Percentiles rank a stretch among this genome's conserved stretches.
Evolutionary conservation across 108 stramenopile species (phyloP).

Genomic region (Poteriospumella lacustris): DNA sequence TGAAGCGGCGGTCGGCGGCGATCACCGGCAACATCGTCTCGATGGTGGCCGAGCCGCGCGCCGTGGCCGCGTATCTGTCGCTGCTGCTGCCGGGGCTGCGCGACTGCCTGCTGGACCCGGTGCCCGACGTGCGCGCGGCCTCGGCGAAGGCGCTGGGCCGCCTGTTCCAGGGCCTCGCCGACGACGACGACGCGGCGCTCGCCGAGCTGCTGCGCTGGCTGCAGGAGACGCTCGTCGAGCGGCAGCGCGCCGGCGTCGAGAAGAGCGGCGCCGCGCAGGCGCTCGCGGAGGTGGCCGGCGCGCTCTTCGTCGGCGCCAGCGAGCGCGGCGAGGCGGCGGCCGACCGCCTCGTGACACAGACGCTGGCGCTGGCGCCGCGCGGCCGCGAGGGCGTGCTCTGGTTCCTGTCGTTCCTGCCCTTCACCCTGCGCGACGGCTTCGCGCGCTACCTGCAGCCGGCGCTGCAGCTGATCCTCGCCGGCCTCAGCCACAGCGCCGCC

Average conservation of each 20-base stretch:
- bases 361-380: too few relatives aligned
- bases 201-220: slow-evolving; percentile 89
- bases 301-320: slow-evolving; percentile 26
- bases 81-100: slow-evolving; percentile 87
- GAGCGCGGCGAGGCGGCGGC: too few relatives aligned
- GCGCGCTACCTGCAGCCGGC: slow-evolving; percentile 70
- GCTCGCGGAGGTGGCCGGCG: slow-evolving; percentile 71
- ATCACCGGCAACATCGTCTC: slow-evolving; percentile 98
- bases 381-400: slow-evolving; percentile 96
- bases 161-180: slow-evolving; percentile 75
- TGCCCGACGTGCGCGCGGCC: slow-evolving; percentile 86
- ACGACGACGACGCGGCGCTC: slow-evolving; percentile 70
- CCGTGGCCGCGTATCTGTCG: slow-evolving; percentile 92
- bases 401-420: slow-evolving; percentile 96
- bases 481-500: slow-evolving; percentile 90
- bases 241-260: slow-evolving; percentile 76
- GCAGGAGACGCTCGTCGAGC: slow-evolving; percentile 69
- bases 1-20: slow-evolving; percentile 93
- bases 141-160: slow-evolving; percentile 88
- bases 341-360: too few relatives aligned
- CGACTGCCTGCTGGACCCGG: slow-evolving; percentile 76
- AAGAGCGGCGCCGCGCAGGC: slow-evolving; percentile 95
- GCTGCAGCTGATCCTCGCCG: slow-evolving; percentile 82
- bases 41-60: slow-evolving; percentile 90
- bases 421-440: slow-evolving; percentile 76